Base-by-base conservation (phyloP, 805 yeast species). In the Metschnikowia reukaufii region DNA sequence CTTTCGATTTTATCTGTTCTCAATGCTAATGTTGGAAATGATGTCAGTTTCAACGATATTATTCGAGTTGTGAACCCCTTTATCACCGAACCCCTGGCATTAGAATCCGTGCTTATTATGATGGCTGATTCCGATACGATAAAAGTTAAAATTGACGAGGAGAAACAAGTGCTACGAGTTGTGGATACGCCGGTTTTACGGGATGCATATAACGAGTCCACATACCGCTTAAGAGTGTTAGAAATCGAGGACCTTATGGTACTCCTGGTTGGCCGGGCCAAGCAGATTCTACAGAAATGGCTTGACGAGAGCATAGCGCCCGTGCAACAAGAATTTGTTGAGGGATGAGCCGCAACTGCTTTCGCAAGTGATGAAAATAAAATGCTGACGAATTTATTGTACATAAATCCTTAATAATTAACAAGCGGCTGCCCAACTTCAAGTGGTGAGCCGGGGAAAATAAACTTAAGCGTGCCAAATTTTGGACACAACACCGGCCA, bases 401-500 rank as follows among this genome's bases (percentile, higher is more conserved):
- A 10, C n/a, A 18, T 19, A n/a, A 19, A 18, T 35, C 13, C 20
- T 19, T 10, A 19, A 18, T 33, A 33, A 9, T 16, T 15, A 33
- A 16, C 13, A 23, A 7, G 20, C 3, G 21, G 30, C 7, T 18
- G 19, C 36, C 36, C 1, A 18, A 15, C 18, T n/a, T n/a, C n/a
- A n/a, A n/a, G n/a, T n/a, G n/a, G n/a, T n/a, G n/a, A n/a, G n/a
- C n/a, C n/a, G n/a, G n/a, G 6, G 16, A 9, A 23, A 17, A 4
- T 9, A 16, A 23, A n/a, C 35, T 45, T 18, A 45, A 4, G 48
- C 48, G 37, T 45, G 44, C 48, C 48, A 45, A 41, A 45, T 39
- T 35, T 63, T 66, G 54, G 67, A 51, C 36, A 80, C 50, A 27
- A 82, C 57, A 45, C 79, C 81, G 30, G 78, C 66, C 36, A 87